These are phyloP conservation scores for Coniochaeta sp. DNA, from an alignment of 2,329 filamentous ascomycete genomes.

Conservation along the genomic window DNA sequence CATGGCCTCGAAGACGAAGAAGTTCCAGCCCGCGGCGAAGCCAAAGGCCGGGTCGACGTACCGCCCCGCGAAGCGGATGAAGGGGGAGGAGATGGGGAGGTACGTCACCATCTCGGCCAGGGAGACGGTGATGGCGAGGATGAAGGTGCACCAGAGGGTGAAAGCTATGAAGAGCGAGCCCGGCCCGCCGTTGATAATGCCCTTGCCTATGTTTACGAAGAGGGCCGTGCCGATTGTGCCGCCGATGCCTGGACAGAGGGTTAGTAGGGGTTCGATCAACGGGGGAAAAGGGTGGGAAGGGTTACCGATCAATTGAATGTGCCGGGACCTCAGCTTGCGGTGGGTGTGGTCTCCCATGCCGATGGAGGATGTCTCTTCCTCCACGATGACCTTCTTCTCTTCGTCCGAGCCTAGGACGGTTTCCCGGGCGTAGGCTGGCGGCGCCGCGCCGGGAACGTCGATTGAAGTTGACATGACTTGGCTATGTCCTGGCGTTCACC, in stretches of 20 bases:
- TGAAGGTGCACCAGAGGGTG: conserved; percentile 53
- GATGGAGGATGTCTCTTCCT: conserved; percentile 6
- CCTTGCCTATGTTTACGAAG: conserved; percentile 52
- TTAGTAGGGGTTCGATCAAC: background rate
- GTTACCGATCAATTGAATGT: conserved; percentile 46
- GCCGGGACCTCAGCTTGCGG: conserved; percentile 45
- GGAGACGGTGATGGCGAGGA: conserved; percentile 51
- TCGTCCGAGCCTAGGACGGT: conserved; percentile 4
- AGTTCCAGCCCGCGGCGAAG: conserved; percentile 68
- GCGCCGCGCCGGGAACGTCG: conserved; percentile 3
- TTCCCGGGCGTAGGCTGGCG: conserved; percentile 2
- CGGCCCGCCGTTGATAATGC: conserved; percentile 52
- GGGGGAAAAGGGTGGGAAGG: background rate
- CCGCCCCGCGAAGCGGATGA: conserved; percentile 69
- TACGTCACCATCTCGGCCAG: conserved; percentile 75
- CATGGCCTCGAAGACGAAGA: conserved; percentile 63
- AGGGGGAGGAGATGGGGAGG: conserved; percentile 68
- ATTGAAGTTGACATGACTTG: conserved; percentile 7
- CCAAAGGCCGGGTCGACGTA: conserved; percentile 72
- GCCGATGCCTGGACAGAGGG: conserved; percentile 43
- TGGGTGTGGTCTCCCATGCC: conserved; percentile 34
- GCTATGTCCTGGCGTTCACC: background rate
- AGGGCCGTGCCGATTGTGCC: conserved; percentile 58
- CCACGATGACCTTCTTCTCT: conserved; percentile 7
- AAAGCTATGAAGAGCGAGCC: conserved; percentile 53